A percentile compares a stretch with the other conserved stretches of the same genome.
Evolutionary conservation across 441 rosid genomes (phyloP).

Genomic region (Iberis amara): DNA sequence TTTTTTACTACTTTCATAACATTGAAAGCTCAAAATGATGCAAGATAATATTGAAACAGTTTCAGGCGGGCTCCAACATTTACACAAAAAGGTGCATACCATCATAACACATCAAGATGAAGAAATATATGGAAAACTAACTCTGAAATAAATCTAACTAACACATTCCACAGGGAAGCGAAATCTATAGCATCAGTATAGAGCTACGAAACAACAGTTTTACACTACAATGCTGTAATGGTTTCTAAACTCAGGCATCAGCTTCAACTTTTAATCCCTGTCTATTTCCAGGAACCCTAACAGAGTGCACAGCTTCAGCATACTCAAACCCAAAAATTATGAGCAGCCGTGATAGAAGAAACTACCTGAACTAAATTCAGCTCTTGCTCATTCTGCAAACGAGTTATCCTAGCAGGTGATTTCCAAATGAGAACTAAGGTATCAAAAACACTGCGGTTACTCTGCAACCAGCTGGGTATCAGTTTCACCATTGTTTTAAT

Average conservation of each 20-base stretch:
- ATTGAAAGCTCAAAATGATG: neutral
- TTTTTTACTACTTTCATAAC: conserved; percentile 3
- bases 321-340: neutral
- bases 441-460: conserved; percentile 80
- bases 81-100: neutral
- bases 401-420: conserved; percentile 85
- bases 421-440: conserved; percentile 92
- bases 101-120: conserved; percentile 1
- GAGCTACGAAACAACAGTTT: conserved; percentile 1
- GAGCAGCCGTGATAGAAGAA: conserved; percentile 21
- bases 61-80: conserved; percentile 9
- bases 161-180: conserved; percentile 6
- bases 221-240: conserved; percentile 2
- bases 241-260: neutral
- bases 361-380: conserved; percentile 91
- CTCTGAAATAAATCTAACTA: neutral
- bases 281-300: conserved; percentile 9
- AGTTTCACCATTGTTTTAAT: conserved; percentile 89
- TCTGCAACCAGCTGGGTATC: conserved; percentile 92
- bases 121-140: neutral
- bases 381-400: conserved; percentile 92
- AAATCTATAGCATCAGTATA: conserved; percentile 4
- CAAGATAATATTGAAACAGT: conserved; percentile 4
- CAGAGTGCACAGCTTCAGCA: conserved; percentile 5
- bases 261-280: conserved; percentile 7